Percentiles rank a stretch among this genome's conserved stretches.
phyloP scores from a whole-genome alignment of 176 grass and related monocot genomes.

The Musa troglodytarum region DNA sequence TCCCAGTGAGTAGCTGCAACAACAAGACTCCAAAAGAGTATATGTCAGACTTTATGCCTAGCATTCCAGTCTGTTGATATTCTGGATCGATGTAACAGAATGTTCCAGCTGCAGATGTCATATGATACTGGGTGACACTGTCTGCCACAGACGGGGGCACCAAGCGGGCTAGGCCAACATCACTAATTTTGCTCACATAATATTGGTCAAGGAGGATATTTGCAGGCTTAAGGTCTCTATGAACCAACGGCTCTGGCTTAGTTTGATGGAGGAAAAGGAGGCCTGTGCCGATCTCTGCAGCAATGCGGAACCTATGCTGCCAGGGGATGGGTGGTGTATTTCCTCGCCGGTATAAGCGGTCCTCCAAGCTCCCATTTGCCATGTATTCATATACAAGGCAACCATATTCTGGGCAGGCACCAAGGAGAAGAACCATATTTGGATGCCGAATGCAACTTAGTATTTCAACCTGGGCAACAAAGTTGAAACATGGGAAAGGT shows the following conservation, averaged over 20 bases:
- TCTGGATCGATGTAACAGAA: conserved; percentile 5
- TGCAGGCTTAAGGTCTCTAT: neutral
- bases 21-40: neutral
- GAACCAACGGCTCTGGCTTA: neutral
- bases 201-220: neutral
- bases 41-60: neutral
- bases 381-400: conserved; percentile 8
- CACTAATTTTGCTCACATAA: neutral
- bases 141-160: neutral
- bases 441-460: conserved; percentile 6
- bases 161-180: neutral
- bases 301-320: conserved; percentile 1
- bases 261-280: neutral
- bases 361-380: neutral
- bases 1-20: conserved; percentile 1
- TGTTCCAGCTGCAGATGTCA: neutral
- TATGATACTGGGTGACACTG: neutral
- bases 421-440: neutral
- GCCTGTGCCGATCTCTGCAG: conserved; percentile 1
- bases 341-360: neutral
- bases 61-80: neutral
- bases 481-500: neutral
- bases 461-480: neutral
- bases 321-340: neutral
- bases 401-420: neutral